Conservation (phyloP, 305 asterid genomes). For the Fraxinus sp. region DNA sequence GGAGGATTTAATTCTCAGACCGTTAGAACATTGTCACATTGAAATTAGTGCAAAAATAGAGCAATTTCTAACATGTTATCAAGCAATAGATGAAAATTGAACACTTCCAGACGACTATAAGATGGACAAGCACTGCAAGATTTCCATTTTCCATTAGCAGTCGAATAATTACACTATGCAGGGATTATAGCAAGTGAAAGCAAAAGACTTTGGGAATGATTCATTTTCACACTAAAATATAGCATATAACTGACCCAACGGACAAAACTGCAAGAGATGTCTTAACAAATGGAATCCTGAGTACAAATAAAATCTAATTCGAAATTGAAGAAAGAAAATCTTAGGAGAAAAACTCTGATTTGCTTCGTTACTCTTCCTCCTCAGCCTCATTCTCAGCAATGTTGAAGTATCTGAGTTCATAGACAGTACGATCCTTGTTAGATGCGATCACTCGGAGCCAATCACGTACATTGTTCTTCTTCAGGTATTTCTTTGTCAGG, state of each 20-base stretch:
- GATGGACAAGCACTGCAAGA: background rate
- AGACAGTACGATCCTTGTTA: conserved; percentile 61
- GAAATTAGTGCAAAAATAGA: background rate
- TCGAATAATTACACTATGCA: background rate
- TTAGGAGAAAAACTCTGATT: background rate
- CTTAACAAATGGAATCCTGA: background rate
- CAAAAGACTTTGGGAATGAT: background rate
- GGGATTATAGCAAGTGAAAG: background rate
- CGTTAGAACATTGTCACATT: background rate
- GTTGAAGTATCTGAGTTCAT: conserved; percentile 90
- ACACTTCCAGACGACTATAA: background rate
- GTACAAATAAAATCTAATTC: background rate
- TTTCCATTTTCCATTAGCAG: no score
- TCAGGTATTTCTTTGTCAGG: conserved; percentile 70
- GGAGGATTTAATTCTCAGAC: background rate
- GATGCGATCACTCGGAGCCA: conserved; percentile 79
- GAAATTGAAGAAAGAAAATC: background rate
- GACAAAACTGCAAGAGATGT: background rate
- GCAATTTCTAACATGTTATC: background rate
- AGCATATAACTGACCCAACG: background rate
- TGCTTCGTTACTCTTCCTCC: conserved; percentile 59
- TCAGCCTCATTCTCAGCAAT: conserved; percentile 91
- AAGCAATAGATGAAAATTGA: background rate
- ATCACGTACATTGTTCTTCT: conserved; percentile 74
- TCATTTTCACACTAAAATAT: background rate